These are phyloP conservation scores for Penicillium ucsense DNA, from an alignment of 495 filamentous ascomycete genomes.

Conservation along the genomic window DNA sequence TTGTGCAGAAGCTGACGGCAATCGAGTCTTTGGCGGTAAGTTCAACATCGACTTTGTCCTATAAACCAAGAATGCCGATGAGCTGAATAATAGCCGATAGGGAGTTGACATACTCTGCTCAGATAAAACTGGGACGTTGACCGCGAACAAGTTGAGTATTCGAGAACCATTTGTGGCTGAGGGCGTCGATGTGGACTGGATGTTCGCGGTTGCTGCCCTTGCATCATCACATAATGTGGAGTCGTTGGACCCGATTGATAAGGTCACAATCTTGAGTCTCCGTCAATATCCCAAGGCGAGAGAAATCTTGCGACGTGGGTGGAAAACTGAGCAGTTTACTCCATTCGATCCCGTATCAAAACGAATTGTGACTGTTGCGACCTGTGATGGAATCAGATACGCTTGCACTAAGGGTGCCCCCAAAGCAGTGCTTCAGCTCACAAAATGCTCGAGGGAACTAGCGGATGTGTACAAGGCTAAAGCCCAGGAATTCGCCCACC, in stretches of 20 bases:
- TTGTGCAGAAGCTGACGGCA: conserved; percentile 91
- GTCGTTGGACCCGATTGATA: conserved; percentile 64
- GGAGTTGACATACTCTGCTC: conserved; percentile 96
- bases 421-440: conserved; percentile 58
- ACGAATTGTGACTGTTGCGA: conserved; percentile 55
- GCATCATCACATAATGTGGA: conserved; percentile 68
- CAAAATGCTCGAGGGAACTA: conserved; percentile 50
- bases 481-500: conserved; percentile 61
- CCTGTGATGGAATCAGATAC: conserved; percentile 51
- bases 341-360: conserved; percentile 71
- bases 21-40: conserved; percentile 80
- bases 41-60: background rate
- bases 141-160: conserved; percentile 63
- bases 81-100: conserved; percentile 16
- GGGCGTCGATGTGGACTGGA: conserved; percentile 64
- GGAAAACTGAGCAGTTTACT: conserved; percentile 60
- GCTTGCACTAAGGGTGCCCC: conserved; percentile 64
- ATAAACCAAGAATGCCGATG: background rate
- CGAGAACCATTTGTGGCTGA: conserved; percentile 63
- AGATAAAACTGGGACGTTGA: conserved; percentile 74
- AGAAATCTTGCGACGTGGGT: conserved; percentile 54
- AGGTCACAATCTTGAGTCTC: conserved; percentile 59
- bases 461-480: conserved; percentile 53
- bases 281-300: conserved; percentile 56
- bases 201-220: conserved; percentile 63